phyloP scores from a whole-genome alignment of 2,329 filamentous ascomycete genomes.

The Stagonosporopsis chrysanthemi region DNA sequence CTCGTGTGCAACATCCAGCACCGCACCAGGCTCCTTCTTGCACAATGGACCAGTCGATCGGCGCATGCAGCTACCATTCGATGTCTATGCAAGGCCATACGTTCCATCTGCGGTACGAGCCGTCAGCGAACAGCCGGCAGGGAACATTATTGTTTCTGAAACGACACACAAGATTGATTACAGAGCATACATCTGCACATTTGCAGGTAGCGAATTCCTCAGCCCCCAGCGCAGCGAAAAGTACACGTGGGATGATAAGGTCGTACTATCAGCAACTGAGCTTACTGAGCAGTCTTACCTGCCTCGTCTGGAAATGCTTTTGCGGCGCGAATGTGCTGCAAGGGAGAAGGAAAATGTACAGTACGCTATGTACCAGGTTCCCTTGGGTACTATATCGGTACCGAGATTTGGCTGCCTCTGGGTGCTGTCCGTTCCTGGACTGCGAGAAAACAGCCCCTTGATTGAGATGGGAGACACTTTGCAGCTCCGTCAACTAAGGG shows the following conservation, averaged over 20 bases:
- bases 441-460: conserved; percentile 42
- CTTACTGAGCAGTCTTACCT: conserved; percentile 26
- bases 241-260: neutral
- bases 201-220: conserved; percentile 33
- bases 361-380: conserved; percentile 30
- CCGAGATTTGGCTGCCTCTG: conserved; percentile 20
- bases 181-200: conserved; percentile 23
- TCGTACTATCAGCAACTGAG: neutral
- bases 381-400: conserved; percentile 8
- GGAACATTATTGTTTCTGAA: conserved; percentile 8
- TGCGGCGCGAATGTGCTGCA: conserved; percentile 23
- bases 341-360: conserved; percentile 19
- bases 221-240: neutral
- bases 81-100: conserved; percentile 10
- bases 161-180: conserved; percentile 27
- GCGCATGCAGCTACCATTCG: neutral
- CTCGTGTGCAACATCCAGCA: neutral
- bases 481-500: conserved; percentile 41
- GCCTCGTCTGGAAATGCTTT: conserved; percentile 22
- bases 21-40: neutral
- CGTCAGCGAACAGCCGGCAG: conserved; percentile 1
- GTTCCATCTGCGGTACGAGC: neutral
- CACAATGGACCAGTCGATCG: neutral
- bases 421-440: conserved; percentile 34
- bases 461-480: conserved; percentile 44